Percentiles rank a stretch among this genome's conserved stretches.
phyloP scores from a whole-genome alignment of 805 yeast species.

The Candida hungchunana region DNA sequence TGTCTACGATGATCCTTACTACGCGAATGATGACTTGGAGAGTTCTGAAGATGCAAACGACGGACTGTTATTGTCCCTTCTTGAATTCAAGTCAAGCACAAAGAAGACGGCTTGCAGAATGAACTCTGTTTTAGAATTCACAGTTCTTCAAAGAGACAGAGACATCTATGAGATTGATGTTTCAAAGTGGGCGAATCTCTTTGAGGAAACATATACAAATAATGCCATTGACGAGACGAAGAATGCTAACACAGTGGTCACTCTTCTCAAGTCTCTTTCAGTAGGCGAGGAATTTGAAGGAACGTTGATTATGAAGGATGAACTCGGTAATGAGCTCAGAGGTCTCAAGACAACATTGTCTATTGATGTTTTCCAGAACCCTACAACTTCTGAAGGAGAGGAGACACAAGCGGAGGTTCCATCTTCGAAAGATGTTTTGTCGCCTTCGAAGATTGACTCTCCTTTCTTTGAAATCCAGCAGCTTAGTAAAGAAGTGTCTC shows the following conservation, averaged over 20 bases:
- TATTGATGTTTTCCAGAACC: conserved; percentile 5
- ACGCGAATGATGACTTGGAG: conserved; percentile 3
- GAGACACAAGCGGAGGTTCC: background rate
- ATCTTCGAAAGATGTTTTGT: background rate
- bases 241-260: background rate
- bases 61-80: conserved; percentile 1
- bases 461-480: conserved; percentile 12
- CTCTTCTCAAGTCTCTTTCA: conserved; percentile 3
- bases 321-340: conserved; percentile 4
- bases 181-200: background rate
- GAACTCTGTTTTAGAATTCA: background rate
- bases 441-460: conserved; percentile 6
- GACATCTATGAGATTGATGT: conserved; percentile 9
- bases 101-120: conserved; percentile 1
- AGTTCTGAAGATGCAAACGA: background rate
- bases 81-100: conserved; percentile 12
- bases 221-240: background rate
- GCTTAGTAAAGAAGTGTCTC: conserved; percentile 1
- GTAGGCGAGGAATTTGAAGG: conserved; percentile 12
- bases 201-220: background rate
- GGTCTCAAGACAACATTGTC: conserved; percentile 6
- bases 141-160: conserved; percentile 10
- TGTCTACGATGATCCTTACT: conserved; percentile 24
- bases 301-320: conserved; percentile 1
- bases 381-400: background rate